Evolutionary conservation across 2,329 filamentous ascomycete genomes (phyloP).

Genomic region (Saccharata proteae): DNA sequence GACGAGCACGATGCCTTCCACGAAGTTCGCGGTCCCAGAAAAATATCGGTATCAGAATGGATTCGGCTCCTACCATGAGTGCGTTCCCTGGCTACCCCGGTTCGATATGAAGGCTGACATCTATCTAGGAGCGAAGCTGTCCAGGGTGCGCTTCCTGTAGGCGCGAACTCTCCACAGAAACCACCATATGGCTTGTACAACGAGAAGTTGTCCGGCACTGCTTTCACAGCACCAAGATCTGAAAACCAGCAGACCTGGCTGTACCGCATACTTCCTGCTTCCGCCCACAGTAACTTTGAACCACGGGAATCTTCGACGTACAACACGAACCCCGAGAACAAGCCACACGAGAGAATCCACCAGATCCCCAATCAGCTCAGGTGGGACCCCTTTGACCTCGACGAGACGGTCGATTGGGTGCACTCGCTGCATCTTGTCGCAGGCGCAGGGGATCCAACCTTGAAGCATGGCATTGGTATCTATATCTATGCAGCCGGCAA

Average conservation of each 20-base stretch:
- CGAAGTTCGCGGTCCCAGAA: constrained; percentile 49
- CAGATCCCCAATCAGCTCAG: constrained; percentile 72
- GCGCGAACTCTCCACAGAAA: constrained; percentile 72
- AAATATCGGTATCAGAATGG: constrained; percentile 70
- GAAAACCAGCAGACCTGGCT: constrained; percentile 49
- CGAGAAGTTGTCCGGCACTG: constrained; percentile 53
- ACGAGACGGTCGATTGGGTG: constrained; percentile 56
- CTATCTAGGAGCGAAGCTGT: constrained; percentile 58
- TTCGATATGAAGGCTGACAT: background rate
- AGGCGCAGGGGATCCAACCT: constrained; percentile 65
- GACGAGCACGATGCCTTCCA: constrained; percentile 46
- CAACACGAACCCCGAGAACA: constrained; percentile 38
- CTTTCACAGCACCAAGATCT: constrained; percentile 45
- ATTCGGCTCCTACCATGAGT: constrained; percentile 70
- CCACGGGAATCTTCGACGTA: constrained; percentile 36
- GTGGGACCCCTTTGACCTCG: constrained; percentile 68
- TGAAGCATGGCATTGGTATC: constrained; percentile 69
- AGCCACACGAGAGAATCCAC: constrained; percentile 46
- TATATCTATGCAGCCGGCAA: constrained; percentile 69
- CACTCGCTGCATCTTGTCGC: constrained; percentile 60
- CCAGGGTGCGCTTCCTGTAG: constrained; percentile 59
- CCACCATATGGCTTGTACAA: constrained; percentile 68
- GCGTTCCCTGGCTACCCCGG: constrained; percentile 19
- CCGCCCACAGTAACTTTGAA: constrained; percentile 45
- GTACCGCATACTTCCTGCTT: constrained; percentile 44